Evolutionary conservation across 2,329 filamentous ascomycete species (phyloP), one percentile per base, ranked within the genome.

Genomic region (Arthroderma sp.): DNA sequence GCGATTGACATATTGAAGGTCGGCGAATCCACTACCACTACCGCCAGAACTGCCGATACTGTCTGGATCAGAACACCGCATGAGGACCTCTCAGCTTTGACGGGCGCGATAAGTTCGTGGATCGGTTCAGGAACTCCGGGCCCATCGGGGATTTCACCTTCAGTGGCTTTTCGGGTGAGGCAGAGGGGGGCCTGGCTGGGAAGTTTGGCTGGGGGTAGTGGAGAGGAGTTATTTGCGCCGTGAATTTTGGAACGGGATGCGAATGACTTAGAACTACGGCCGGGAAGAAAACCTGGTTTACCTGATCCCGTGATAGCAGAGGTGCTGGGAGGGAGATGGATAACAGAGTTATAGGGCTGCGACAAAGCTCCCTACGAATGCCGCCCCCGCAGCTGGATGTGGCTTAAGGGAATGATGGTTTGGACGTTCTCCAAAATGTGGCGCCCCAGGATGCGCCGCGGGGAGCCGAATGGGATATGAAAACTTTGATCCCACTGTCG

Each of bases 81-180:
- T 29, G 63, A 67, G n/a, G 69, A 71, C 50, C 64, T 59, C 5
- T 50, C 58, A 1, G 64, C 61, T 22, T 64, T 71, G 9, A 57
- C 65, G 5, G 61, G 61, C 9, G 68, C 67, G 30, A 39, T 71
- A 47, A 68, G 64, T 53, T 69, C 66, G 30, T 72, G 69, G 69
- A 57, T 67, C 42, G 64, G 65, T 1, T 55, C 59, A 4, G 51
- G 51, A 42, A 40, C 49, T 30, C 34, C 43, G 7, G 38, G 44
- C 31, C 47, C 50, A 9, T 9, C 8, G 32, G 32, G 32, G 32
- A 9, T 9, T 34, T 22, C 15, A 22, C 15, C 15, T 22, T 22
- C 15, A 22, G 15, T 22, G 32, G 15, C 15, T 22, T 22, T 22
- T 22, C 15, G 15, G 3, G 15, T 22, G 15, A 22, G 15, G 3